Percentiles rank a stretch among this genome's conserved stretches.
These are phyloP conservation scores for Cynara cardunculus DNA, from an alignment of 129 eudicot species.

Conservation along the genomic window DNA sequence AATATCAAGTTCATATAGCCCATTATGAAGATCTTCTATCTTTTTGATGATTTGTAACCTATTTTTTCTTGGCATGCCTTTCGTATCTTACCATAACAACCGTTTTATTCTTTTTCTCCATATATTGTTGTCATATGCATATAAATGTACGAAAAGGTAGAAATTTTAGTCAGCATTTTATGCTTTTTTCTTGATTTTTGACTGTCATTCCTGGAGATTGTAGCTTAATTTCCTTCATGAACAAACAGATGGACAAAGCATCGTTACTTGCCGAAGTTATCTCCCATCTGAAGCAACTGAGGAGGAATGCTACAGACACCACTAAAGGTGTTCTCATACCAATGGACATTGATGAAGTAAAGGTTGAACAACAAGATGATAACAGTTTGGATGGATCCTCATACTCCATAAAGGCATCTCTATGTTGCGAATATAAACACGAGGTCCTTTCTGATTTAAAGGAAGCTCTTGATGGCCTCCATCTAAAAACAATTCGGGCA, in stretches of 20 bases:
- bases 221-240: conserved; percentile 13
- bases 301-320: conserved; percentile 46
- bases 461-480: conserved; percentile 58
- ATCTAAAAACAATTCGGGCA: conserved; percentile 47
- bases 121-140: not conserved
- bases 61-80: no score
- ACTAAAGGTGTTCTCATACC: conserved; percentile 68
- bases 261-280: conserved; percentile 75
- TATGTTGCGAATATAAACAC: conserved; percentile 72
- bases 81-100: not conserved
- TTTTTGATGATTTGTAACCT: not conserved
- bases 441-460: conserved; percentile 61
- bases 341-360: conserved; percentile 68
- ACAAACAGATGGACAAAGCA: conserved; percentile 84
- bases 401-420: conserved; percentile 52
- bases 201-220: not conserved
- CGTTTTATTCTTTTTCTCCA: not conserved
- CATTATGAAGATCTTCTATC: not conserved
- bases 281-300: conserved; percentile 46
- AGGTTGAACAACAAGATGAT: conserved; percentile 55
- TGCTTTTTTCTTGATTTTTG: not conserved
- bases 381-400: conserved; percentile 26
- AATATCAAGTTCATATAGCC: not conserved
- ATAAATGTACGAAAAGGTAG: not conserved
- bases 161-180: not conserved